Conservation (phyloP, 73 alveolate genomes). For the Blepharisma stoltei region DNA sequence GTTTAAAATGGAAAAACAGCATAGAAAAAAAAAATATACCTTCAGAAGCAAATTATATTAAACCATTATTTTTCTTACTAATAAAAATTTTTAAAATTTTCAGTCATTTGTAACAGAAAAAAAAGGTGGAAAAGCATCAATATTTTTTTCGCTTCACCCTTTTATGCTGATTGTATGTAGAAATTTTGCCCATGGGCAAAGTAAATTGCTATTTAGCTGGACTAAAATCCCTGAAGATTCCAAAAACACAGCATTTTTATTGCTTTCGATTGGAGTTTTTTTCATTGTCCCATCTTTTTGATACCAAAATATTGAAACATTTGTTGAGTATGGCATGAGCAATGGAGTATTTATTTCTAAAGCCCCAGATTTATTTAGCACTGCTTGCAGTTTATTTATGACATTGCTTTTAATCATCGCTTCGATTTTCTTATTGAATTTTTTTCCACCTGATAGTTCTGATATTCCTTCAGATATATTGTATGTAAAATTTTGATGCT, state of each 20-base stretch:
- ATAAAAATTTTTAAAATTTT: too few relatives aligned
- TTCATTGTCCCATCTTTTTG: neutral
- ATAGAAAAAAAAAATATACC: too few relatives aligned
- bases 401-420: constrained; percentile 29
- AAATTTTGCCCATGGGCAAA: constrained; percentile 20
- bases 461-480: constrained; percentile 27
- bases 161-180: neutral
- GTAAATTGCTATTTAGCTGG: neutral
- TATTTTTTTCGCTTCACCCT: too few relatives aligned
- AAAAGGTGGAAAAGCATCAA: too few relatives aligned
- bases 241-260: neutral
- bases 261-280: neutral
- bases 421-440: constrained; percentile 4
- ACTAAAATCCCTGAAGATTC: constrained; percentile 24
- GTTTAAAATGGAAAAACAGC: too few relatives aligned
- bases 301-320: neutral
- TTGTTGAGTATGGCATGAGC: neutral
- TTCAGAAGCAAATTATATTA: too few relatives aligned
- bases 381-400: neutral
- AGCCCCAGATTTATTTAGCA: constrained; percentile 37
- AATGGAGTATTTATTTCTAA: constrained; percentile 24
- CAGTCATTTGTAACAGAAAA: too few relatives aligned
- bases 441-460: neutral
- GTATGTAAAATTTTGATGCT: constrained; percentile 33
- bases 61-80: too few relatives aligned